Evolutionary conservation across 192 early-diverging fungal species (phyloP).

Genomic region (Obelidium mucronatum): DNA sequence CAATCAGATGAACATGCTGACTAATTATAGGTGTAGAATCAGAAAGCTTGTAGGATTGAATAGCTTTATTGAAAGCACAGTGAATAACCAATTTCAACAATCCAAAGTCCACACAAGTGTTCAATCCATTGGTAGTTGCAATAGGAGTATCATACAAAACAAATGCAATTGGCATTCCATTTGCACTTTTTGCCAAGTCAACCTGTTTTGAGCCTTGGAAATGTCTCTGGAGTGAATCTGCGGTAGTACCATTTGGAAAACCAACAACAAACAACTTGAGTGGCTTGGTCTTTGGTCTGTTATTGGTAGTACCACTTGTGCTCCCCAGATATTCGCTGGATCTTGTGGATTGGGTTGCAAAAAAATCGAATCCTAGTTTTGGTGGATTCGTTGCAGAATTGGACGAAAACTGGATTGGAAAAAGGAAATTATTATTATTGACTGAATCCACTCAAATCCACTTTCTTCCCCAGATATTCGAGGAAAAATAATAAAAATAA

Average conservation of each 20-base stretch:
- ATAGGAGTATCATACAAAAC: neutral
- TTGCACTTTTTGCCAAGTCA: neutral
- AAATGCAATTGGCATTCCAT: neutral
- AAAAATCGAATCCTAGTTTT: too few relatives aligned
- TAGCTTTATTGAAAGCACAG: neutral
- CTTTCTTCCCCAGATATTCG: too few relatives aligned
- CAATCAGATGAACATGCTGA: neutral
- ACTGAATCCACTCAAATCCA: too few relatives aligned
- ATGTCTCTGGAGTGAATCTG: neutral
- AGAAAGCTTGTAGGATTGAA: too few relatives aligned
- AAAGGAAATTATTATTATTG: too few relatives aligned
- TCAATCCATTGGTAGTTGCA: neutral
- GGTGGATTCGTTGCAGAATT: too few relatives aligned
- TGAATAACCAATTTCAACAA: neutral
- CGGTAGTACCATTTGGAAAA: neutral
- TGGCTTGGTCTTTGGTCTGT: too few relatives aligned
- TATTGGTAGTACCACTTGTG: too few relatives aligned
- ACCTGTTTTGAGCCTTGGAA: neutral
- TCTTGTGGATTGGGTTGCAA: too few relatives aligned
- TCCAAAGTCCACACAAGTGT: neutral
- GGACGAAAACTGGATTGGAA: too few relatives aligned
- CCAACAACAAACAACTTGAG: neutral
- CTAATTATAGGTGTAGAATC: neutral
- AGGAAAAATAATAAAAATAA: too few relatives aligned
- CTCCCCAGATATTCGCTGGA: too few relatives aligned